phyloP scores from a whole-genome alignment of 345 rosid genomes.

The Kandelia obovata region DNA sequence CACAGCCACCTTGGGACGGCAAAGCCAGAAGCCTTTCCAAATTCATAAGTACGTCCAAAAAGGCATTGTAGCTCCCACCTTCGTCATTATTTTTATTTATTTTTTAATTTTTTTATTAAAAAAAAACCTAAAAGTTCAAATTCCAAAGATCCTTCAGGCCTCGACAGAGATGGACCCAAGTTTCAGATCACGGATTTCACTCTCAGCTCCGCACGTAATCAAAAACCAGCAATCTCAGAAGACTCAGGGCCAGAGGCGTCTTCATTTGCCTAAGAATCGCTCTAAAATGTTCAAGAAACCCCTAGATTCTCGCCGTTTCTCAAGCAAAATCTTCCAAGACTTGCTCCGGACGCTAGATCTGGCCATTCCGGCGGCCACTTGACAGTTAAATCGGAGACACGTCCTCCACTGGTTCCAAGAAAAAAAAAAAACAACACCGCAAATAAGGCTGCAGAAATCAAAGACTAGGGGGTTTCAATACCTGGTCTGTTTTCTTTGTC shows the following conservation, averaged over 20 bases:
- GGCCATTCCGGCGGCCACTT: too few relatives aligned
- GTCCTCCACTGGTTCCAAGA: not conserved
- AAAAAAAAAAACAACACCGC: slow-evolving; percentile 1
- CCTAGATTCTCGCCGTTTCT: not conserved
- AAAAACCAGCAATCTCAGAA: not conserved
- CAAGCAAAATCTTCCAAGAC: not conserved
- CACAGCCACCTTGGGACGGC: not conserved
- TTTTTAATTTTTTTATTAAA: not conserved
- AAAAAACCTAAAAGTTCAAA: not conserved
- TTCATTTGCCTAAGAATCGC: not conserved
- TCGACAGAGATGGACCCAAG: not conserved
- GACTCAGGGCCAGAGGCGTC: not conserved
- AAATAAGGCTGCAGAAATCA: slow-evolving; percentile 36
- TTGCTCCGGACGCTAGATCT: not conserved
- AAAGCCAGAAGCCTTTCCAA: not conserved
- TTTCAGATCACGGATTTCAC: not conserved
- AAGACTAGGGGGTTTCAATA: slow-evolving; percentile 36
- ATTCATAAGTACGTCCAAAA: not conserved
- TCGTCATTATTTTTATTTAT: too few relatives aligned
- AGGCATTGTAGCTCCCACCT: too few relatives aligned
- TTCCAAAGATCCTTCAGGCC: not conserved
- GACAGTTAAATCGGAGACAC: too few relatives aligned
- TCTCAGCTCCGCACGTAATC: not conserved
- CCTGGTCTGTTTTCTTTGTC: slow-evolving; percentile 16
- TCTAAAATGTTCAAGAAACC: not conserved